Evolutionary conservation across 805 yeast genomes (phyloP), one percentile per base, ranked within the genome.

Genomic region (Scheffersomyces amazonensis): DNA sequence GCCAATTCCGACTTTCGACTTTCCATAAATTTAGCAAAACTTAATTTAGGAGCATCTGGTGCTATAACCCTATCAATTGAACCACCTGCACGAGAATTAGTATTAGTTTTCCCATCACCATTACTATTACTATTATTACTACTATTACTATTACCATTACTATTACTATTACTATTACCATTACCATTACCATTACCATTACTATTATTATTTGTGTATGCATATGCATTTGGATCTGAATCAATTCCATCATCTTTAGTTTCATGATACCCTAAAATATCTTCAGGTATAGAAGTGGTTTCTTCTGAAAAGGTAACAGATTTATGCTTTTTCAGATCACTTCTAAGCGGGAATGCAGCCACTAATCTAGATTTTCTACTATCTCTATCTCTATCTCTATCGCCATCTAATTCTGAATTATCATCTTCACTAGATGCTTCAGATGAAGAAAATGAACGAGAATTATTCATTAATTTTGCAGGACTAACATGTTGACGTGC

Each of bases 391-490:
- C 36, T 39, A 5, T 18, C 21, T 19, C 34, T 35, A 7, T 33
- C 31, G 12, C 18, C 43, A 11, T 30, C 34, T 13, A 15, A 34
- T 8, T 23, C 25, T n/a, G 27, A 34, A 23, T 35, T 37, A 5
- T 29, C 35, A 27, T 37, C 46, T 21, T 17, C 15, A 6, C 16
- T 34, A 10, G 38, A 42, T 25, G 40, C 42, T 9, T 36, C 49
- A 4, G 44, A 43, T 2, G 54, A 44, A 8, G 53, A 50, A 10
- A 24, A 8, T 9, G 10, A 9, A 27, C 15, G 12, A 13, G 15
- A 5, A 13, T n/a, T 4, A 4, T 15, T 15, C 5, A 10, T 4
- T 13, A 12, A 6, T 6, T 4, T n/a, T 13, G 30, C 30, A 13
- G 15, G 7, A 27, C 15, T 7, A 5, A 27, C 10, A 6, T 27